Base-by-base conservation (phyloP, 2,329 filamentous ascomycete species). In the Pseudogymnoascus destructans region DNA sequence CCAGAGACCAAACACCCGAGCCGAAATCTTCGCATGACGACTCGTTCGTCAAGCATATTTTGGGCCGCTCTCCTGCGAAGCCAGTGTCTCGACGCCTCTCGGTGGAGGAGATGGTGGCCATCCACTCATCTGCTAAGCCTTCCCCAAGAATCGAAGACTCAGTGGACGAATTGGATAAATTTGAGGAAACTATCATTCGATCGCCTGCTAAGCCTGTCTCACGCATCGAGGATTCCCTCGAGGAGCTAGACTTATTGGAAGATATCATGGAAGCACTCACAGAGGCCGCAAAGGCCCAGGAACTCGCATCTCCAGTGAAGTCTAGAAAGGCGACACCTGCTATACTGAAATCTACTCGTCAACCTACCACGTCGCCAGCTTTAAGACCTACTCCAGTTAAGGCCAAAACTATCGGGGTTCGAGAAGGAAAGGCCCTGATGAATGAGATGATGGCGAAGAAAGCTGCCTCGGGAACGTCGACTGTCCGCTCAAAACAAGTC, bases 191-290 rank as follows among this genome's bases (percentile, higher is more conserved):
- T 21, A 6, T 56, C 13, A 10, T 40, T 35, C 57, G 40, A 25
- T 69, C 69, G 6, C 69, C 69, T 68, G 75, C 63, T 40, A 70
- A 71, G 55, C 65, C 66, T 25, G 62, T 71, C 32, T 67, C 69
- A 23, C 77, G 79, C 15, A 84, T 85, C 55, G 82, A 85, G 65
- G 81, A 84, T 66, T 84, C 81, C 1, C 71, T 85, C 7, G 81
- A 82, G 66, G 80, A 80, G 61, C 72, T 85, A 17, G 82, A 85
- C 65, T 73, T 74, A 60, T 72, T 85, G 13, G 80, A 85, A 63
- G 81, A 85, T 30, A 74, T 82, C 55, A 72, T 84, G 8, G 81
- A 85, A 63, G 67, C 67, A 52, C 42, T 69, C 10, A 58, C 65
- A 52, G 60, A 69, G 60, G 65, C 64, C 25, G 63, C 65, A 9